Evolutionary conservation across 2,329 filamentous ascomycete species (phyloP).

Genomic region (Fusarium falciforme): DNA sequence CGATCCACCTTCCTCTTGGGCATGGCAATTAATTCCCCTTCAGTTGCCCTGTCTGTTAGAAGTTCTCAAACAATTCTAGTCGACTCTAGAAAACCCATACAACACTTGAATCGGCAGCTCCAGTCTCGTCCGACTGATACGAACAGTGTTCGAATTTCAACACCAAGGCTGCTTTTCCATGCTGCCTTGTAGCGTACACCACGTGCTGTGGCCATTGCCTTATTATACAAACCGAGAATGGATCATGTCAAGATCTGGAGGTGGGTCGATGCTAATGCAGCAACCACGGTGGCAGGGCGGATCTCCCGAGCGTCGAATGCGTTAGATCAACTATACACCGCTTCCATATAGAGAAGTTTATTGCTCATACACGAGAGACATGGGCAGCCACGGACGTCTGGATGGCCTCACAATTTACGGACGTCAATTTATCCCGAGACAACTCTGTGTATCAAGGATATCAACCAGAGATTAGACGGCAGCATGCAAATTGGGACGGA

Average conservation of each 20-base stretch:
- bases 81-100: neutral
- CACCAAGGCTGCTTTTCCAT: neutral
- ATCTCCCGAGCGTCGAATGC: neutral
- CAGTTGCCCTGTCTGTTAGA: neutral
- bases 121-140: neutral
- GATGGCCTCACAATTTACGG: neutral
- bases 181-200: neutral
- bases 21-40: neutral
- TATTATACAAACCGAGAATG: neutral
- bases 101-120: neutral
- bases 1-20: slow-evolving; percentile 32
- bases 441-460: neutral
- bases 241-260: slow-evolving; percentile 8
- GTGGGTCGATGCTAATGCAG: neutral
- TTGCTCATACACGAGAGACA: neutral
- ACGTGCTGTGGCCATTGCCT: neutral
- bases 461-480: neutral
- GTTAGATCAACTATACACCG: slow-evolving; percentile 1
- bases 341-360: neutral
- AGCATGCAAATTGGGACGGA: neutral
- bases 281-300: neutral
- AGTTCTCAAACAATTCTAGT: neutral
- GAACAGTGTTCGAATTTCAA: neutral
- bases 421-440: neutral
- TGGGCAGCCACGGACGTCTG: neutral